Evolutionary conservation across 2,329 filamentous ascomycete species (phyloP), one percentile per base, ranked within the genome.

Genomic region (Fusarium beomiforme): DNA sequence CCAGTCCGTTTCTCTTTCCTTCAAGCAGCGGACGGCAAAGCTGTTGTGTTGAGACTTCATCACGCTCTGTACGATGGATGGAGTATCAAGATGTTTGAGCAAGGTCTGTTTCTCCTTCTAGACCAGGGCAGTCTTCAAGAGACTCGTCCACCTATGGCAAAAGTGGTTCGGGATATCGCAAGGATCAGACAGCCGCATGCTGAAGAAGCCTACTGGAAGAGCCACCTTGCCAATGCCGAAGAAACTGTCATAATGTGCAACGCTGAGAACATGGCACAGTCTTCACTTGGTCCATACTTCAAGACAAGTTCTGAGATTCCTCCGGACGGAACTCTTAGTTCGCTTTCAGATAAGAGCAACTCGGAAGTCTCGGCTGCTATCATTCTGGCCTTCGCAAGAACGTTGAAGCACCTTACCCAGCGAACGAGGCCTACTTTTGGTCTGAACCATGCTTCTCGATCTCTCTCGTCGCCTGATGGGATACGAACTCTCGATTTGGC

Each of bases 11-110:
- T 70, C 3, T 70, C 67, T 0, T 58, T 71, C 17, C 11, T 71
- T 2, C 41, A 67, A 33, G 62, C 42, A 24, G 44, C 19, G 8
- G 39, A 51, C 2, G 56, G 56, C 0, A 70, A 68, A 8, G 62
- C 67, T 3, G n/a, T 70, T 11, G 51, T 71, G 2, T n/a, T 70
- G 6, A 46, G 67, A 17, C 19, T 70, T 2, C 67, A 71, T 7
- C 67, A 70, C 13, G 55, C 67, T 3, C 37, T 70, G 1, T 70
- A 70, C 6, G 67, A 70, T 2, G 67, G 50, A 39, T 70, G 67
- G 67, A 58, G 67, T 9, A 64, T 70, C 34, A 71, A 68, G 9
- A 63, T 55, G 67, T 39, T 71, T 17, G 50, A 58, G 19, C 29
- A 58, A 6, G 67, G 70, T 1, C 11, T 67, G 11, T 16, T 8